Evolutionary conservation across 495 filamentous ascomycete genomes (phyloP).

Genomic region (Friedmanniomyces simplex): DNA sequence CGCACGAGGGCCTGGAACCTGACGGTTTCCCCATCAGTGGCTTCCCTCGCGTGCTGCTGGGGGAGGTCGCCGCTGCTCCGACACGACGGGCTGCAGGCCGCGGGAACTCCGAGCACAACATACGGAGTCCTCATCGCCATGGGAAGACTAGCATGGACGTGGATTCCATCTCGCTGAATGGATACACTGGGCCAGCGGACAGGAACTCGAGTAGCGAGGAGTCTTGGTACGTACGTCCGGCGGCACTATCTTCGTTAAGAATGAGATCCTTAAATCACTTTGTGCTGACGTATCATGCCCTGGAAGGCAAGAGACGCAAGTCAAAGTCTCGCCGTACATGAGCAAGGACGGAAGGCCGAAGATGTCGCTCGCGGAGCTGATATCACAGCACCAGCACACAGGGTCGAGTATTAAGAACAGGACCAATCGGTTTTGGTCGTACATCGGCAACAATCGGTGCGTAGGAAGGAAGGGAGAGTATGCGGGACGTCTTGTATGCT

Average conservation of each 20-base stretch:
- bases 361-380: constrained; percentile 17
- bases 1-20: constrained; percentile 18
- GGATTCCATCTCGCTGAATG: constrained; percentile 15
- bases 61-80: neutral
- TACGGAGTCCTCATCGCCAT: constrained; percentile 1
- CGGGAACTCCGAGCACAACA: constrained; percentile 2
- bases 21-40: constrained; percentile 18
- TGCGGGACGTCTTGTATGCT: no score
- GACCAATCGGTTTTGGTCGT: constrained; percentile 19
- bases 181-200: neutral
- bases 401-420: constrained; percentile 6
- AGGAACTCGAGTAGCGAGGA: constrained; percentile 7
- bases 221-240: constrained; percentile 3
- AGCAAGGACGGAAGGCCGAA: constrained; percentile 1
- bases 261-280: no score
- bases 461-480: no score
- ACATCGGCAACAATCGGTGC: constrained; percentile 15
- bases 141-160: neutral
- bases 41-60: constrained; percentile 16
- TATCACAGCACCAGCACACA: constrained; percentile 12
- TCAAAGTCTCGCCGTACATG: constrained; percentile 5
- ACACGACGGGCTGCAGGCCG: neutral
- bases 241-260: no score
- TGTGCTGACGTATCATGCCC: neutral
- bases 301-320: constrained; percentile 10